Evolutionary conservation across 768 basidiomycete species (phyloP), one percentile per base, ranked within the genome.

Genomic region (Vararia minispora): DNA sequence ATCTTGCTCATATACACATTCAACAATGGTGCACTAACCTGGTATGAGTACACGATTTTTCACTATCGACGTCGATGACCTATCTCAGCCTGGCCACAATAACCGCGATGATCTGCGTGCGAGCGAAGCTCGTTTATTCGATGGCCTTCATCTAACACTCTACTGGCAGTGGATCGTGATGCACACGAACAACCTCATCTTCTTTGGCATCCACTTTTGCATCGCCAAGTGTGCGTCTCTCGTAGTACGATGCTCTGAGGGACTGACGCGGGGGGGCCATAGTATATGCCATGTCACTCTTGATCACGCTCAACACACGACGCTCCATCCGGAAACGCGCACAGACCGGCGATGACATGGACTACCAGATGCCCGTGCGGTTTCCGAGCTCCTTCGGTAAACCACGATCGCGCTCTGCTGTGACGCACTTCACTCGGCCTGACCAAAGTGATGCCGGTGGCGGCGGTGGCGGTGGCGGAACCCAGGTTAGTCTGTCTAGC

Each of bases 1-100:
- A 21, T 38, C 1, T 42, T 50, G 25, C 42, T 50, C 24, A 13
- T 48, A 20, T 48, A 50, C 28, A 50, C 48, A 6, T 23, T 50
- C 35, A 50, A 48, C 18, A 50, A 50, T 21, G 48, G 48, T n/a
- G 40, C 46, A 1, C 32, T 50, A 22, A 50, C 48, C 20, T 43
- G 46, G 48, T 48, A 7, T 37, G 40, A 33, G 7, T 26, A 25
- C 14, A 16, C 13, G 5, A 1, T 30, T 21, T 23, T 14, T 2
- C 3, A 3, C 24, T 18, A 7, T 6, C 4, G n/a, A 33, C 21
- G 4, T 21, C 8, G 16, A 2, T 21, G 10, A 11, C 10, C 31
- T 6, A 22, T 26, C 5, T 2, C 28, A 48, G 47, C 18, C n/a
- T 48, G 16, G 33, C 45, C 10, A 48, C 47, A 4, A 43, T 48